Base-by-base conservation (phyloP, 805 yeast species). In the Candida pseudofarinosa region DNA sequence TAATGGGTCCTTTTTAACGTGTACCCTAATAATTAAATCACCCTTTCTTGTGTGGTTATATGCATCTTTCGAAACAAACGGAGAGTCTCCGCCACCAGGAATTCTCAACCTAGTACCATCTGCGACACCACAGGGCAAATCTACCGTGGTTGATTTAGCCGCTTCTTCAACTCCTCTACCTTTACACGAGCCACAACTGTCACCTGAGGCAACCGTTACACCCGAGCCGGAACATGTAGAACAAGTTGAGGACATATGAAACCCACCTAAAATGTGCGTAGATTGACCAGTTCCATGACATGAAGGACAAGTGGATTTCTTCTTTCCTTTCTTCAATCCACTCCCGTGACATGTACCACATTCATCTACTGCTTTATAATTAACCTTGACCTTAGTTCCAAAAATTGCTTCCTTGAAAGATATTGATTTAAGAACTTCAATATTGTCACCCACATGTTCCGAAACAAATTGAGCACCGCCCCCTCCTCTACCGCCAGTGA, bases 201-300 rank as follows among this genome's bases (percentile, higher is more conserved):
- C 89, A 12, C 71, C 66, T 15, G 76, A 71, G 37, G 81, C 77
- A 39, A 89, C 80, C 3, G 72, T 74, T 1, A 88, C 93, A 41
- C 99, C 99, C 4, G 86, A 70, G 33, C 99, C 99, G 36, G 76
- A 81, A 73, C 99, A 93, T 3, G 81, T 69, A 39, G 74, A 74
- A 75, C 99, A 93, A 10, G 97, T 88, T 0, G 96, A 81, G 2
- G 96, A 83, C 96, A 93, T 89, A 56, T 90, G 97, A 77, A 91
- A 93, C 0, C 98, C 98, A 3, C 95, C 97, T 59, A 86, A 76
- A 37, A 81, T 73, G 55, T 91, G 97, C 16, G 89, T 85, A 14
- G 84, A 80, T 30, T 90, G 84, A 3, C 99, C 99, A 0, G 96
- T 79, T 44, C 99, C 99, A 43, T 88, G 88, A 71, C 99, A 93